Conservation (phyloP, 805 yeast species). For the Wickerhamomyces bovis region DNA sequence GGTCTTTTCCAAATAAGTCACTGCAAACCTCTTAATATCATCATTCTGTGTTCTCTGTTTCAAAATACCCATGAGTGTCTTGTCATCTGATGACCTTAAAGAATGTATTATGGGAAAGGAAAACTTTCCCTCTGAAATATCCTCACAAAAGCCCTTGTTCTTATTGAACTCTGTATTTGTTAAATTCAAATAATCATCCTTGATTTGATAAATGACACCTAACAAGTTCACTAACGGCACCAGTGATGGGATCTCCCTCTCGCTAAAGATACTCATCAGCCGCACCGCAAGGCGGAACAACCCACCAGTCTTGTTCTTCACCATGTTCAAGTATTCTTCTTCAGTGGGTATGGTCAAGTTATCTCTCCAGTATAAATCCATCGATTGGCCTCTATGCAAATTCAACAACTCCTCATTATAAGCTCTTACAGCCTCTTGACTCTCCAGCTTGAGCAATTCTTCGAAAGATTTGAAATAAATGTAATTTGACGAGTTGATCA, state of each 20-base stretch:
- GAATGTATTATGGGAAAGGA: constrained; percentile 82
- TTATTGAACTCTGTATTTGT: constrained; percentile 42
- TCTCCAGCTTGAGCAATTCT: constrained; percentile 32
- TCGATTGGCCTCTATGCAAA: constrained; percentile 85
- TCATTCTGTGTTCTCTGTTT: constrained; percentile 45
- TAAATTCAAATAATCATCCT: constrained; percentile 79
- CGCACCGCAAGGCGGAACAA: constrained; percentile 69
- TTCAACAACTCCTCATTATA: constrained; percentile 71
- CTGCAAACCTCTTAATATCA: constrained; percentile 43
- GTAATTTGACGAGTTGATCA: constrained; percentile 78
- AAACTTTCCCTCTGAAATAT: constrained; percentile 82
- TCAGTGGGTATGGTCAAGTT: constrained; percentile 50
- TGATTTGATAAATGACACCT: constrained; percentile 81
- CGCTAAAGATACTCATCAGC: constrained; percentile 42
- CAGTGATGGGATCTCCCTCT: constrained; percentile 24
- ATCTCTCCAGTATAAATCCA: constrained; percentile 88
- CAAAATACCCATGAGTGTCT: constrained; percentile 44
- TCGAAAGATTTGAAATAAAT: constrained; percentile 72
- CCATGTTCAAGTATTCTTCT: constrained; percentile 70
- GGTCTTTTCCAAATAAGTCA: constrained; percentile 36
- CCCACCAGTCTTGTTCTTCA: constrained; percentile 85
- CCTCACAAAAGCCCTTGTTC: constrained; percentile 79
- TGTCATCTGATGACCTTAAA: constrained; percentile 32
- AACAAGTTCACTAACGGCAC: constrained; percentile 63
- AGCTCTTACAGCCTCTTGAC: constrained; percentile 31